Evolutionary conservation across 331 rosid species (phyloP), one percentile per base, ranked within the genome.

Genomic region (Telfairia occidentalis): DNA sequence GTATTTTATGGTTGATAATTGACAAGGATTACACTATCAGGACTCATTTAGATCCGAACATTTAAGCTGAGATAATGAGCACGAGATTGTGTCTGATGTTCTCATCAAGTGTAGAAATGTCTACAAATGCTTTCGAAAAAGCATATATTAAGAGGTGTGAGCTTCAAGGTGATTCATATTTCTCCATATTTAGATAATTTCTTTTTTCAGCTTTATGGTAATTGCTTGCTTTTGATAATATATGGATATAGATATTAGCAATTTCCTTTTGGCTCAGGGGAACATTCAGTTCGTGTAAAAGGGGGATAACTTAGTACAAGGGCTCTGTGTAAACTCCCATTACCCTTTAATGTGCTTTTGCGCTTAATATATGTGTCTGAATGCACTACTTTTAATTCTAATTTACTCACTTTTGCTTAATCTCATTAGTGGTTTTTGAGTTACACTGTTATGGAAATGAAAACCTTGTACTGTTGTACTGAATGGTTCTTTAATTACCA

Each of bases 91-190:
- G 76, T 87, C 97, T 72, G 97, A 90, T 85, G 97, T 89, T 82
- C 96, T 95, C 42, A 89, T 95, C 9, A 97, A 95, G 84, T 95
- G 99, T 81, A 86, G 86, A 89, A 90, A 90, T 5, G 93, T 95
- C 34, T 82, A 89, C 69, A 95, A 95, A 79, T 86, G 97, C 30
- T 95, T 95, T 76, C 97, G 97, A 15, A 92, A 81, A 95, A 95
- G 91, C 80, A 92, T 75, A 89, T 95, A 82, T 77, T 95, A 78
- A 92, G 90, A 87, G 99, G 97, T 82, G 91, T 95, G 78, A 95
- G 87, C 94, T 95, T 95, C 87, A 92, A 95, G 99, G 99, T 95
- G 84, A 86, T 75, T 74, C 38, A 40, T 53, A 40, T 29, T 65
- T 65, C 66, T 13, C 7, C 21, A 43, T 12, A 2, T 45, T 12